Conservation (phyloP, 2,329 filamentous ascomycete genomes). For the Amauroascus verrucosus region DNA sequence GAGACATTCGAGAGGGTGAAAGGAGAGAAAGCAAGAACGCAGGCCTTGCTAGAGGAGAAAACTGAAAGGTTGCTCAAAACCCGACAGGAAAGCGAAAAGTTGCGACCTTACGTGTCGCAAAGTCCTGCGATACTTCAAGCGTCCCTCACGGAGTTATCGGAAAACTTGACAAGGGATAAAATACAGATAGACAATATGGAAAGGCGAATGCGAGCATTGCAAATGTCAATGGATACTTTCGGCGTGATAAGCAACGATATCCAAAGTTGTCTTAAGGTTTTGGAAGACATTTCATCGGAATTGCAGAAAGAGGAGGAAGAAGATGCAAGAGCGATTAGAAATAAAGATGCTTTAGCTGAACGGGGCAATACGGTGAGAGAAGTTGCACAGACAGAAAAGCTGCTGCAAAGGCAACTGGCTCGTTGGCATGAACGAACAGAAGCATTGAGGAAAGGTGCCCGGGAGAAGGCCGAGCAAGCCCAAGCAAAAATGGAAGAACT, state of each 20-base stretch:
- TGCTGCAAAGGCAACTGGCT: slow-evolving; percentile 71
- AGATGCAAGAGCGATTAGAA: slow-evolving; percentile 64
- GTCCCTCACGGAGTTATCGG: slow-evolving; percentile 68
- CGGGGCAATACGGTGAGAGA: slow-evolving; percentile 82
- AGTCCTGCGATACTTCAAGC: slow-evolving; percentile 75
- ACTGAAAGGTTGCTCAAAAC: slow-evolving; percentile 49
- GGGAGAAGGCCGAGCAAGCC: slow-evolving; percentile 68
- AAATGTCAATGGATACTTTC: slow-evolving; percentile 88
- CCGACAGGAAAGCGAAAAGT: slow-evolving; percentile 75
- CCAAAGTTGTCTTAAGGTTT: slow-evolving; percentile 72
- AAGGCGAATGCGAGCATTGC: slow-evolving; percentile 73
- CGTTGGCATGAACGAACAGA: slow-evolving; percentile 84
- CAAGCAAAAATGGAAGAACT: slow-evolving; percentile 87
- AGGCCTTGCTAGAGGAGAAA: slow-evolving; percentile 46
- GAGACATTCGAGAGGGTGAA: slow-evolving; percentile 75
- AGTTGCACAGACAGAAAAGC: slow-evolving; percentile 75
- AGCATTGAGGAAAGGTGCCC: slow-evolving; percentile 67
- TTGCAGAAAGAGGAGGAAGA: slow-evolving; percentile 87
- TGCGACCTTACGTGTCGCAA: slow-evolving; percentile 85
- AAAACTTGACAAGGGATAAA: slow-evolving; percentile 67
- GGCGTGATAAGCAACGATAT: slow-evolving; percentile 75
- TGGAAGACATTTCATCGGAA: slow-evolving; percentile 79
- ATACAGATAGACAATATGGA: slow-evolving; percentile 79
- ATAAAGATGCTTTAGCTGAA: slow-evolving; percentile 78
- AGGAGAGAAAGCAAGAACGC: slow-evolving; percentile 65